phyloP scores from a whole-genome alignment of 805 yeast species.

The Millerago galiae region DNA sequence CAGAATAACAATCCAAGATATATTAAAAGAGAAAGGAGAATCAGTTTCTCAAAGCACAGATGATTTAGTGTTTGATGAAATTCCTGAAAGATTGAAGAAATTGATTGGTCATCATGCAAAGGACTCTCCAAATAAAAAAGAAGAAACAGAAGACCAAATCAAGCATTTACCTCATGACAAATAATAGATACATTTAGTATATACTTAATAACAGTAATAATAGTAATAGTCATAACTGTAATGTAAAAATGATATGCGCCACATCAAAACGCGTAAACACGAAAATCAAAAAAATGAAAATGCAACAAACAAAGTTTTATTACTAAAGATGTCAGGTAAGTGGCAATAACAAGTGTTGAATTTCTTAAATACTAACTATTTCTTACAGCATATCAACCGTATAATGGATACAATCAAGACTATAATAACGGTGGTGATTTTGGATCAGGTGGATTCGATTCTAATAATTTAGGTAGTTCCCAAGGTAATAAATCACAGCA shows the following conservation, averaged over 20 bases:
- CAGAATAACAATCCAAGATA: slow-evolving; percentile 71
- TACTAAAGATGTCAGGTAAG: neutral
- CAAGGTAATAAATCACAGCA: slow-evolving; percentile 23
- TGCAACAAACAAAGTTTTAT: no score
- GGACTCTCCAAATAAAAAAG: slow-evolving; percentile 48
- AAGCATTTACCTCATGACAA: slow-evolving; percentile 4
- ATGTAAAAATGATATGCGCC: no score
- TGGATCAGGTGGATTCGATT: slow-evolving; percentile 32
- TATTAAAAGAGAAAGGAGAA: slow-evolving; percentile 71
- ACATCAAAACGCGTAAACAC: no score
- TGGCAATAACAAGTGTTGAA: no score
- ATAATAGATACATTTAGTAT: no score
- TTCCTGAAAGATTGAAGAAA: slow-evolving; percentile 47
- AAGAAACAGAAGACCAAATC: neutral
- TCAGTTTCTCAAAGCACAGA: slow-evolving; percentile 55
- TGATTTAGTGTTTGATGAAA: slow-evolving; percentile 65
- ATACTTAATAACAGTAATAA: no score
- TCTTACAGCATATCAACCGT: slow-evolving; percentile 29
- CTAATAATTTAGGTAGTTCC: slow-evolving; percentile 29
- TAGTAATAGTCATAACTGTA: no score
- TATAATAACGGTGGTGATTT: slow-evolving; percentile 14
- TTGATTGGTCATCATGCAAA: slow-evolving; percentile 61
- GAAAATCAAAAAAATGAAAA: no score
- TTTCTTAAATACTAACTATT: neutral
- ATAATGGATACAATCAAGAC: slow-evolving; percentile 25